Conservation (phyloP, 1,284 basidiomycete genomes). For the Chalciporus sp. region DNA sequence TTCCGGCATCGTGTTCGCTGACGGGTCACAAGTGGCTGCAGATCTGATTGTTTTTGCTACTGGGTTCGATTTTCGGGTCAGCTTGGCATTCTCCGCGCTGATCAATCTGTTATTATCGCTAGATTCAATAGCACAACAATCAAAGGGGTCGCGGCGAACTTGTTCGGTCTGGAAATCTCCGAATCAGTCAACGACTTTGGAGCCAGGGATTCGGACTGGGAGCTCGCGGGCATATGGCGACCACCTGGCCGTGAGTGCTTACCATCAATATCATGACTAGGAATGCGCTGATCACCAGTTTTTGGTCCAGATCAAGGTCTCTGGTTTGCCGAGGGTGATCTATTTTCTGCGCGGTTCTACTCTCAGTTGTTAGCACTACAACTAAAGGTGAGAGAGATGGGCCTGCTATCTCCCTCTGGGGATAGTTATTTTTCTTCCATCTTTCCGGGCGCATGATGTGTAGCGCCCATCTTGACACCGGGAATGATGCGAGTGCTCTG, state of each 20-base stretch:
- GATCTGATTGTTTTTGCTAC: constrained; percentile 35
- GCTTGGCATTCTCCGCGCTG: not conserved
- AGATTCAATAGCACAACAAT: constrained; percentile 13
- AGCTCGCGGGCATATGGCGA: constrained; percentile 17
- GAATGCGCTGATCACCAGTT: not conserved
- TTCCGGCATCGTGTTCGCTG: constrained; percentile 24
- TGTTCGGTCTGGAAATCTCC: constrained; percentile 10
- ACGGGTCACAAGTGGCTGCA: constrained; percentile 26
- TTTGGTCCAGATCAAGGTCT: constrained; percentile 12
- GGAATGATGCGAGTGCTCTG: too few relatives aligned
- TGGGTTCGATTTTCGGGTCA: constrained; percentile 15
- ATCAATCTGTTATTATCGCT: not conserved
- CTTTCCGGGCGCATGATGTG: too few relatives aligned
- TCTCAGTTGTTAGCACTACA: constrained; percentile 16
- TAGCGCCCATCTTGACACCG: too few relatives aligned
- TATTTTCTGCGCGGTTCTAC: constrained; percentile 13
- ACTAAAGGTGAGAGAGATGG: constrained; percentile 11
- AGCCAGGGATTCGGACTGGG: constrained; percentile 16
- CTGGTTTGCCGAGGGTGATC: constrained; percentile 17
- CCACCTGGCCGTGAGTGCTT: constrained; percentile 13
- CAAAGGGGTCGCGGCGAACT: constrained; percentile 4
- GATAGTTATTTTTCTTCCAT: not conserved
- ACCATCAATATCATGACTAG: too few relatives aligned
- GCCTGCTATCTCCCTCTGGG: not conserved
- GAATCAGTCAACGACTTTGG: constrained; percentile 14